Conservation (phyloP, 2,329 filamentous ascomycete genomes). For the Cladophialophora exuberans region DNA sequence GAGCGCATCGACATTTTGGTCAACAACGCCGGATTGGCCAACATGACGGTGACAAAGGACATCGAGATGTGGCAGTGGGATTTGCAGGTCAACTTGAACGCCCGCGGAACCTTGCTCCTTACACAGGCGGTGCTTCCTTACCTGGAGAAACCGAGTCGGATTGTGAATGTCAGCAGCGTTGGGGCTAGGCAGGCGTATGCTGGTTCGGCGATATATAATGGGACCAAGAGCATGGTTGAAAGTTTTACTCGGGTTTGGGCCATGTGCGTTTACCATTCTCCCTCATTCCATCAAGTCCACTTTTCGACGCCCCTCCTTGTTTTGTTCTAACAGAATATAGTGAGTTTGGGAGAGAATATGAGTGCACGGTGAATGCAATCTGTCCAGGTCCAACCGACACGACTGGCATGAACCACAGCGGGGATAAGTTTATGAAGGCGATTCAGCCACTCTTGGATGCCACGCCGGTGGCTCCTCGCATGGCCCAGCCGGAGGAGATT, state of each 20-base stretch:
- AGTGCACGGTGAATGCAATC: neutral
- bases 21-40: conserved; percentile 14
- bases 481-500: neutral
- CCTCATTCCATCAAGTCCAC: neutral
- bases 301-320: neutral
- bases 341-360: neutral
- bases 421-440: neutral
- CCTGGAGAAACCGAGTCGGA: conserved; percentile 41
- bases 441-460: neutral
- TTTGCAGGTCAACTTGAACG: conserved; percentile 49
- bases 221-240: conserved; percentile 50
- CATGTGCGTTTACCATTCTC: neutral
- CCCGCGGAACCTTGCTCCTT: conserved; percentile 51
- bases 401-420: neutral
- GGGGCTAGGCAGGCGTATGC: conserved; percentile 1
- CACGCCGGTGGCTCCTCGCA: neutral
- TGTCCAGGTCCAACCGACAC: neutral
- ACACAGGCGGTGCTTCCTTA: conserved; percentile 37
- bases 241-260: neutral
- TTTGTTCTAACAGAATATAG: neutral
- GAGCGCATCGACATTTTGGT: conserved; percentile 13
- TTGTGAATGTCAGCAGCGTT: conserved; percentile 43
- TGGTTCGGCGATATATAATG: conserved; percentile 49
- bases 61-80: conserved; percentile 50
- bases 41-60: conserved; percentile 12